phyloP scores from a whole-genome alignment of 2,329 filamentous ascomycete genomes.

The Sphaerostilbella broomeana region DNA sequence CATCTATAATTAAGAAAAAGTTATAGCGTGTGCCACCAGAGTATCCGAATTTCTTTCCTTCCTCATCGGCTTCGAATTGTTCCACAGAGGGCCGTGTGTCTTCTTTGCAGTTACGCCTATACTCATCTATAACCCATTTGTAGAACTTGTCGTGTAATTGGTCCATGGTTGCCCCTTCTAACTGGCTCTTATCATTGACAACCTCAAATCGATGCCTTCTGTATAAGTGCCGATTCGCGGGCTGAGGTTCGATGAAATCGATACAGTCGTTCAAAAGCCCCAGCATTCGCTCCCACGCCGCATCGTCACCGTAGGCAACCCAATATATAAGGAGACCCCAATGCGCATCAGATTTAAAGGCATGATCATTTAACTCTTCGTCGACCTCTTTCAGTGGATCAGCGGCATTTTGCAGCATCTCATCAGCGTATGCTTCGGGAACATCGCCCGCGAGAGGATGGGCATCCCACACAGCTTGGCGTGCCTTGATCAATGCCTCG shows the following conservation, averaged over 20 bases:
- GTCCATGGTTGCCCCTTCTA: too few relatives aligned
- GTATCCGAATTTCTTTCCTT: background rate
- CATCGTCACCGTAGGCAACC: constrained; percentile 8
- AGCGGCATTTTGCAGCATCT: background rate
- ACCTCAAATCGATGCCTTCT: background rate
- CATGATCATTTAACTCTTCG: background rate
- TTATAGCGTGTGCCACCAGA: constrained; percentile 1
- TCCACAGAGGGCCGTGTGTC: too few relatives aligned
- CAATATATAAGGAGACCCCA: constrained; percentile 8
- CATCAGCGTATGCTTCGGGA: background rate
- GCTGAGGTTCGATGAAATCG: background rate
- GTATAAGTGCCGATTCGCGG: background rate
- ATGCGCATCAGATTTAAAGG: background rate
- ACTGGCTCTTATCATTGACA: background rate
- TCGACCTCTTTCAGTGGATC: background rate
- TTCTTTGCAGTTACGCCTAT: too few relatives aligned
- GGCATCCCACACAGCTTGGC: background rate
- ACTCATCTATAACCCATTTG: too few relatives aligned
- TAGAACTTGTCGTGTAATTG: too few relatives aligned
- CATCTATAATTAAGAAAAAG: constrained; percentile 7
- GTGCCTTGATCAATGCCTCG: background rate
- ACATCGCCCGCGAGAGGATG: background rate
- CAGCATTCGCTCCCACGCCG: constrained; percentile 5
- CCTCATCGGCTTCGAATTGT: too few relatives aligned
- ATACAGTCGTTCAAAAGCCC: background rate